Conservation (phyloP, 208 protist genomes). For the Balamuthia mandrillaris region DNA sequence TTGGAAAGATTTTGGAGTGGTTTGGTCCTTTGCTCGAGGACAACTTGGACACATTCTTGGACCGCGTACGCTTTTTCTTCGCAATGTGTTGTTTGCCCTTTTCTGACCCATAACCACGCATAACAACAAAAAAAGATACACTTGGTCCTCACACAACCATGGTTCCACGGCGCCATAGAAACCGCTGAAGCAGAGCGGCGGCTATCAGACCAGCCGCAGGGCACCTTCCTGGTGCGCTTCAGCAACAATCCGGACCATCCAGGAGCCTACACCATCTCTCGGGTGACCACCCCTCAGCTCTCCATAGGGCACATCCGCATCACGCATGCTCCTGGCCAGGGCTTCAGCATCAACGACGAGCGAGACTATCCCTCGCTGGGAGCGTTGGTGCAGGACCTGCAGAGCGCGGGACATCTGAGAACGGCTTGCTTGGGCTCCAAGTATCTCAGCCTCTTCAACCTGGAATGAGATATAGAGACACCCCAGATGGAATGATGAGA, state of each 20-base stretch:
- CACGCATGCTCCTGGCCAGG: too few species aligned
- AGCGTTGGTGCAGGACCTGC: background rate
- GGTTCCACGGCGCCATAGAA: background rate
- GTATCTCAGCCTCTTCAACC: constrained; percentile 2
- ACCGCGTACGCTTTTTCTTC: constrained; percentile 23
- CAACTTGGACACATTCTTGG: background rate
- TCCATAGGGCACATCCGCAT: too few species aligned
- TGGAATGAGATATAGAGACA: too few species aligned
- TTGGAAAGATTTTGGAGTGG: constrained; percentile 53
- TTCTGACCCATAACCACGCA: background rate
- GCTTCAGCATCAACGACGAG: constrained; percentile 34
- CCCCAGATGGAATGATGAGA: too few species aligned
- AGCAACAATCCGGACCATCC: constrained; percentile 7
- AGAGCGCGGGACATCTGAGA: background rate
- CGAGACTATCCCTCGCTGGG: background rate
- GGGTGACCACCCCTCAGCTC: background rate
- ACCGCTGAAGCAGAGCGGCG: background rate
- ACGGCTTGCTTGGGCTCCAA: constrained; percentile 7
- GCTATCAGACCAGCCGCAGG: background rate
- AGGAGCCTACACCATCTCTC: constrained; percentile 12
- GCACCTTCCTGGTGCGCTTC: constrained; percentile 1
- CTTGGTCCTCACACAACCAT: background rate
- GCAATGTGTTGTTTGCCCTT: background rate
- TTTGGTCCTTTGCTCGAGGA: constrained; percentile 54
- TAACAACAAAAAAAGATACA: background rate